These are phyloP conservation scores for Agaricus blazei DNA, from an alignment of 768 basidiomycete genomes.

Conservation along the genomic window DNA sequence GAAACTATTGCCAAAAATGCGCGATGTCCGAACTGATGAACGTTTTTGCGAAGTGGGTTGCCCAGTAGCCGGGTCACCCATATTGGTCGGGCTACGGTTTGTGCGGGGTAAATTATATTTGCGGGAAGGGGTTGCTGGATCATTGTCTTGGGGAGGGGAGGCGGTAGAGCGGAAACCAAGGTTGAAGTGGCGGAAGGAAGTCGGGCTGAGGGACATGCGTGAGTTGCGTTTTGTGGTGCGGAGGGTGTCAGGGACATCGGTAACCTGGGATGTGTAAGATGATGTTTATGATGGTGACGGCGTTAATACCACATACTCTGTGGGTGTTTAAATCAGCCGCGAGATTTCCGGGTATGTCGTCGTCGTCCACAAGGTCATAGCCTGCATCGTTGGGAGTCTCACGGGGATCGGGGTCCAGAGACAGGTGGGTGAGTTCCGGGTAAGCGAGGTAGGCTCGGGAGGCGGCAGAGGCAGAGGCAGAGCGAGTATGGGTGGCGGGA, in stretches of 20 bases:
- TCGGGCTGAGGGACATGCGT: constrained; percentile 29
- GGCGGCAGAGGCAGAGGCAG: constrained; percentile 19
- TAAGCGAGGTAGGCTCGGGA: constrained; percentile 36
- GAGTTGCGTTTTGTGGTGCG: constrained; percentile 27
- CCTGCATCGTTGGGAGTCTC: constrained; percentile 37
- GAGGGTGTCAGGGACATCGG: constrained; percentile 28
- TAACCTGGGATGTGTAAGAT: constrained; percentile 19
- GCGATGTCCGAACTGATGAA: background rate
- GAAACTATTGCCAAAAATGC: constrained; percentile 33
- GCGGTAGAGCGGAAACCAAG: constrained; percentile 40
- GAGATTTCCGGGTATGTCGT: constrained; percentile 37
- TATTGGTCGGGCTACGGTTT: constrained; percentile 23
- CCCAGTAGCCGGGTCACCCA: constrained; percentile 12
- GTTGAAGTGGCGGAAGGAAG: constrained; percentile 38
- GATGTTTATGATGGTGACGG: background rate
- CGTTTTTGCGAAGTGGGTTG: constrained; percentile 13
- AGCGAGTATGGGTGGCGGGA: constrained; percentile 1
- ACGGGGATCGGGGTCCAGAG: constrained; percentile 17
- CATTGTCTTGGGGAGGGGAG: constrained; percentile 25
- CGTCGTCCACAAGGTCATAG: constrained; percentile 48
- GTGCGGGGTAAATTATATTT: constrained; percentile 40
- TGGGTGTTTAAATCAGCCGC: background rate
- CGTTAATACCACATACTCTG: constrained; percentile 1
- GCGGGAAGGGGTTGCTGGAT: constrained; percentile 31
- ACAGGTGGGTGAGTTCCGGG: constrained; percentile 28